These are phyloP conservation scores for Alternaria gansuensis DNA, from an alignment of 2,329 filamentous ascomycete genomes.

Conservation along the genomic window DNA sequence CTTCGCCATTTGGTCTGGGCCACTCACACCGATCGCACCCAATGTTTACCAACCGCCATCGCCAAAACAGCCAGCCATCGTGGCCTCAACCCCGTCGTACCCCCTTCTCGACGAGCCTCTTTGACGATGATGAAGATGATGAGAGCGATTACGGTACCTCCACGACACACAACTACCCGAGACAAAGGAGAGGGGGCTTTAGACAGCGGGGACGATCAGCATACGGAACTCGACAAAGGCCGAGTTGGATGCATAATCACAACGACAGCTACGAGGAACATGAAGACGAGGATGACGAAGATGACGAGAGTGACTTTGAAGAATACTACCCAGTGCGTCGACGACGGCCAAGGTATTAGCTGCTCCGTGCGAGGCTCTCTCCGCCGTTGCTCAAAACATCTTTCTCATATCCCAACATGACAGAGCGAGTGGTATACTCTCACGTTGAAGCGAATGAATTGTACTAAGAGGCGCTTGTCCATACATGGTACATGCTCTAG, in stretches of 20 bases:
- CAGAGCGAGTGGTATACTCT: neutral
- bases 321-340: slow-evolving; percentile 2
- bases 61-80: slow-evolving; percentile 15
- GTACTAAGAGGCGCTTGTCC: neutral
- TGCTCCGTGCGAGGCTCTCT: neutral
- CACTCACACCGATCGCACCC: slow-evolving; percentile 3
- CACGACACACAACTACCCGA: neutral
- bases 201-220: slow-evolving; percentile 1
- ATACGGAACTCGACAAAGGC: slow-evolving; percentile 7
- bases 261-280: slow-evolving; percentile 23
- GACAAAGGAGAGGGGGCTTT: neutral
- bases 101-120: slow-evolving; percentile 3
- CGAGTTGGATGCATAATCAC: slow-evolving; percentile 11
- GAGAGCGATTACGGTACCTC: slow-evolving; percentile 23
- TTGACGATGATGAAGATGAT: slow-evolving; percentile 21
- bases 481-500: neutral
- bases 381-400: neutral
- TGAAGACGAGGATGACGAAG: slow-evolving; percentile 23
- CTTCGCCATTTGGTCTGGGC: slow-evolving; percentile 7
- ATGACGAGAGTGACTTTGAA: slow-evolving; percentile 12
- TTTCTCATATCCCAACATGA: neutral
- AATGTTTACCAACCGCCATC: slow-evolving; percentile 4
- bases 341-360: slow-evolving; percentile 4
- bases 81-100: slow-evolving; percentile 1
- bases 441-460: neutral